Evolutionary conservation across 805 yeast species (phyloP).

Genomic region (Wickerhamomyces canadensis): DNA sequence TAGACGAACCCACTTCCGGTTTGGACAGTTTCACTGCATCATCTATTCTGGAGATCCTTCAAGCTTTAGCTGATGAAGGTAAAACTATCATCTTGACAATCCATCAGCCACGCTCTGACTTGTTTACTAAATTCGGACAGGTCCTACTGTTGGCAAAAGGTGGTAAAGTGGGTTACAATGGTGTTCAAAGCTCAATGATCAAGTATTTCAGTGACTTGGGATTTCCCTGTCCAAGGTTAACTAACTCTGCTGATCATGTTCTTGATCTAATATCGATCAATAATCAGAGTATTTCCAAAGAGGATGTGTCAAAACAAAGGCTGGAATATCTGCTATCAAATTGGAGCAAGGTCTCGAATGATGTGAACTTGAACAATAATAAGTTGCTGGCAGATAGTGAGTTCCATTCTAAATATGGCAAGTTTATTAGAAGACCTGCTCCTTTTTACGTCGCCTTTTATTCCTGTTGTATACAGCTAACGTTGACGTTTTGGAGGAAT

Average conservation of each 20-base stretch:
- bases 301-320: constrained; percentile 11
- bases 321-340: constrained; percentile 8
- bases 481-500: constrained; percentile 34
- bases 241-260: constrained; percentile 72
- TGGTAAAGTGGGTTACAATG: constrained; percentile 70
- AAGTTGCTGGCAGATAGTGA: constrained; percentile 6
- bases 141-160: constrained; percentile 73
- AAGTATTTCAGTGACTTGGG: constrained; percentile 46
- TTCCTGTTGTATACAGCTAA: constrained; percentile 18
- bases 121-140: constrained; percentile 63
- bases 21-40: constrained; percentile 77
- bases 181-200: constrained; percentile 43
- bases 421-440: constrained; percentile 15
- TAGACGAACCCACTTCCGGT: constrained; percentile 92
- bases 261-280: constrained; percentile 60
- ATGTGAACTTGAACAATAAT: background rate
- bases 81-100: constrained; percentile 73
- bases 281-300: constrained; percentile 14
- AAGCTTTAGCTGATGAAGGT: constrained; percentile 51
- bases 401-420: constrained; percentile 10
- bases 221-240: constrained; percentile 49
- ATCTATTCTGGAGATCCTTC: constrained; percentile 58
- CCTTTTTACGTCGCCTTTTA: constrained; percentile 14
- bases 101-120: constrained; percentile 79
- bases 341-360: constrained; percentile 10